phyloP scores from a whole-genome alignment of 1,284 basidiomycete genomes.

The Anthracocystis panici-leucophaei region DNA sequence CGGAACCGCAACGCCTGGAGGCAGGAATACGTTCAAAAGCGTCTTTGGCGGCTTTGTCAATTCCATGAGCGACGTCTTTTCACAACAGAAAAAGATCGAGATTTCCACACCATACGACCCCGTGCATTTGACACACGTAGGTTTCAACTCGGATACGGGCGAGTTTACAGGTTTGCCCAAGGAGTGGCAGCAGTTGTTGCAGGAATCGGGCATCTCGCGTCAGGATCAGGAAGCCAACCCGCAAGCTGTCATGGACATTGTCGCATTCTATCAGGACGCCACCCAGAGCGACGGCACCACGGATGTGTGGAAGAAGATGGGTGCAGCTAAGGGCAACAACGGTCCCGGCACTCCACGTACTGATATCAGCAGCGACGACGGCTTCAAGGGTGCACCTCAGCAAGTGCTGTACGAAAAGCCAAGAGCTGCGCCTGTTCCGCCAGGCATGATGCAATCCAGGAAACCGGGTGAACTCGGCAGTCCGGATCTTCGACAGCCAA shows the following conservation, averaged over 20 bases:
- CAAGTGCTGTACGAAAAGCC: constrained; percentile 55
- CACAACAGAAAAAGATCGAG: constrained; percentile 83
- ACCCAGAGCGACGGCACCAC: constrained; percentile 66
- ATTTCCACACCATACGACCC: constrained; percentile 98
- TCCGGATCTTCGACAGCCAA: constrained; percentile 30
- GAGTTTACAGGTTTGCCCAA: constrained; percentile 92
- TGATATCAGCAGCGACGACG: constrained; percentile 44
- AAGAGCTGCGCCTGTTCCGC: constrained; percentile 51
- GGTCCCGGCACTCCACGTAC: constrained; percentile 36
- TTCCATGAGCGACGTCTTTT: constrained; percentile 77
- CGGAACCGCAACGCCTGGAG: constrained; percentile 40
- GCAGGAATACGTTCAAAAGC: constrained; percentile 66
- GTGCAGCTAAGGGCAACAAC: constrained; percentile 52
- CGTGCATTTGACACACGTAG: constrained; percentile 99
- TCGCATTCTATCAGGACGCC: constrained; percentile 93
- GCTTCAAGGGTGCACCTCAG: constrained; percentile 21
- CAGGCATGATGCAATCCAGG: constrained; percentile 31
- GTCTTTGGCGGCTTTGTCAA: constrained; percentile 70
- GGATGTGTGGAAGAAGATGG: constrained; percentile 70
- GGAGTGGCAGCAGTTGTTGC: constrained; percentile 97
- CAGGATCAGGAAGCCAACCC: constrained; percentile 97
- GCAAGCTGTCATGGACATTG: constrained; percentile 97
- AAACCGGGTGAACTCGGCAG: constrained; percentile 17
- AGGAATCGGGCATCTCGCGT: constrained; percentile 94
- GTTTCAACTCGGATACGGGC: constrained; percentile 97